phyloP scores from a whole-genome alignment of 2,329 filamentous ascomycete species.

The Fusarium incarnatum region DNA sequence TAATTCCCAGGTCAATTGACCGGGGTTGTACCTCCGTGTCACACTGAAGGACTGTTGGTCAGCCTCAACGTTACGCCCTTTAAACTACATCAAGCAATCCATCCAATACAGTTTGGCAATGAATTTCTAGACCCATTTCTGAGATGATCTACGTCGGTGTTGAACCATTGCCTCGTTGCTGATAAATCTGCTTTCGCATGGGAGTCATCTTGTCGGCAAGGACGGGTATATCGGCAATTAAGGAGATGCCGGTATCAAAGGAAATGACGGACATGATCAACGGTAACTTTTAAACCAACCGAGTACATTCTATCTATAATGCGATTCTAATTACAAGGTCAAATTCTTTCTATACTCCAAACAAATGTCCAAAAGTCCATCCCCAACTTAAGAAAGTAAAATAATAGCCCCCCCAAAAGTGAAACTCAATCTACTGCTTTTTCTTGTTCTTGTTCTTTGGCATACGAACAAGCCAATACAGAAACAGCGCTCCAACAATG shows the following conservation, averaged over 20 bases:
- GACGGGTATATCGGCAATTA: constrained; percentile 10
- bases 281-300: not conserved
- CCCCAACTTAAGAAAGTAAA: constrained; percentile 7
- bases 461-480: constrained; percentile 63
- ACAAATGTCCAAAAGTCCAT: not conserved
- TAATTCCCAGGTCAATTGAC: not conserved
- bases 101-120: no score
- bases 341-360: constrained; percentile 15
- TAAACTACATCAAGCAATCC: not conserved
- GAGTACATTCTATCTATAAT: not conserved
- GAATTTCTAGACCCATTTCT: no score
- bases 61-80: not conserved
- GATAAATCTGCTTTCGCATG: not conserved
- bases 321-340: constrained; percentile 12
- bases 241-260: constrained; percentile 8
- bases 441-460: constrained; percentile 52
- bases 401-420: not conserved
- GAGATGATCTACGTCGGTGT: no score
- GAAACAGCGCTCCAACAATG: constrained; percentile 58
- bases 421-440: not conserved
- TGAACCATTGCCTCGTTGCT: no score
- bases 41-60: not conserved
- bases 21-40: not conserved
- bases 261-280: not conserved
- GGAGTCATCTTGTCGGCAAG: not conserved